A percentile compares a stretch with the other conserved stretches of the same genome.
Conservation (phyloP, 345 rosid species). For the Eucalyptus decipiens region DNA sequence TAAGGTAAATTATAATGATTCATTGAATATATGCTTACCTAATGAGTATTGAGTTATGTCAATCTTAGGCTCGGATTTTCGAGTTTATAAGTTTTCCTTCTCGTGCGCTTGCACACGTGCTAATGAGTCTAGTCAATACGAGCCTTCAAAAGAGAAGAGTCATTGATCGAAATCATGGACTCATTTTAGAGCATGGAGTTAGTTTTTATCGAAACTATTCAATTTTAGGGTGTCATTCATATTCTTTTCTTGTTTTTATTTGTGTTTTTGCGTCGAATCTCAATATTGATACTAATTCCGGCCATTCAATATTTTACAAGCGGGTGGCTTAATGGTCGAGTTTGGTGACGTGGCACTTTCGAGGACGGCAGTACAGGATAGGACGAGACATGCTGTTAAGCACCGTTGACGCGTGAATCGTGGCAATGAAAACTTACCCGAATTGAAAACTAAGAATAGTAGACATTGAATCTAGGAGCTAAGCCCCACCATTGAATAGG, state of each 20-base stretch:
- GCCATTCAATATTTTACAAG: neutral
- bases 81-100: too few relatives aligned
- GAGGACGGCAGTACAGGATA: neutral
- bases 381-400: neutral
- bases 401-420: neutral
- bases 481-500: neutral
- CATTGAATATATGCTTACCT: too few relatives aligned
- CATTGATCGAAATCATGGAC: rapidly evolving
- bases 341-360: neutral
- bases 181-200: neutral
- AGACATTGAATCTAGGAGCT: neutral
- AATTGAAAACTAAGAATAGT: neutral
- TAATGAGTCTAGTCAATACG: rapidly evolving
- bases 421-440: neutral
- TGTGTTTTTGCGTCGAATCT: neutral
- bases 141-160: neutral
- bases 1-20: rapidly evolving
- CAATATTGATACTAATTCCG: neutral
- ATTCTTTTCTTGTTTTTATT: too few relatives aligned
- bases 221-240: rapidly evolving
- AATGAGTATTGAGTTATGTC: too few relatives aligned
- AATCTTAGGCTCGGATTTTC: neutral
- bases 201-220: too few relatives aligned
- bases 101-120: rapidly evolving
- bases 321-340: neutral